Percentiles rank a stretch among this genome's conserved stretches.
Conservation (phyloP, 2,329 filamentous ascomycete genomes). For the Ascocoryne sarcoides region DNA sequence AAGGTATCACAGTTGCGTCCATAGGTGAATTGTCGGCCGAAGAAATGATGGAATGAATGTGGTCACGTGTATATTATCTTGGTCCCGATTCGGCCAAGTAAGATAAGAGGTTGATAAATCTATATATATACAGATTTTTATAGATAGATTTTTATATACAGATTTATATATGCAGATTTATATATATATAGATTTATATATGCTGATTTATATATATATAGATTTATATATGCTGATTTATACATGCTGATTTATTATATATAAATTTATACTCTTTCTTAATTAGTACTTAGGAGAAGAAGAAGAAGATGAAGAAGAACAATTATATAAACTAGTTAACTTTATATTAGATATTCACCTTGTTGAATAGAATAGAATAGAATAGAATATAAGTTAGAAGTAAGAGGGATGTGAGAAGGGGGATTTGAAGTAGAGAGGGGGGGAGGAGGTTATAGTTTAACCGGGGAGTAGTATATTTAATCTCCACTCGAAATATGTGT, state of each 20-base stretch:
- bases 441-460: not conserved
- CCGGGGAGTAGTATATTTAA: too few relatives aligned
- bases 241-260: not conserved
- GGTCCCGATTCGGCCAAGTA: too few relatives aligned
- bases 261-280: not conserved
- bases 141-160: not conserved
- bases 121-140: too few relatives aligned
- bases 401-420: not conserved
- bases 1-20: too few relatives aligned
- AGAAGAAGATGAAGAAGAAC: not conserved
- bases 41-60: not conserved
- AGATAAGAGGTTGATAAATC: too few relatives aligned
- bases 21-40: too few relatives aligned
- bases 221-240: not conserved
- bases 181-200: not conserved
- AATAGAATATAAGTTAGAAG: too few relatives aligned
- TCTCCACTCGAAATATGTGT: too few relatives aligned
- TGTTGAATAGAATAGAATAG: too few relatives aligned
- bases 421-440: not conserved
- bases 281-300: not conserved
- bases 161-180: not conserved
- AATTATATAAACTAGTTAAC: not conserved
- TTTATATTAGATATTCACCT: not conserved
- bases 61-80: not conserved
- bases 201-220: not conserved